phyloP scores from a whole-genome alignment of 768 basidiomycete species.

The Termitomyces sp. region DNA sequence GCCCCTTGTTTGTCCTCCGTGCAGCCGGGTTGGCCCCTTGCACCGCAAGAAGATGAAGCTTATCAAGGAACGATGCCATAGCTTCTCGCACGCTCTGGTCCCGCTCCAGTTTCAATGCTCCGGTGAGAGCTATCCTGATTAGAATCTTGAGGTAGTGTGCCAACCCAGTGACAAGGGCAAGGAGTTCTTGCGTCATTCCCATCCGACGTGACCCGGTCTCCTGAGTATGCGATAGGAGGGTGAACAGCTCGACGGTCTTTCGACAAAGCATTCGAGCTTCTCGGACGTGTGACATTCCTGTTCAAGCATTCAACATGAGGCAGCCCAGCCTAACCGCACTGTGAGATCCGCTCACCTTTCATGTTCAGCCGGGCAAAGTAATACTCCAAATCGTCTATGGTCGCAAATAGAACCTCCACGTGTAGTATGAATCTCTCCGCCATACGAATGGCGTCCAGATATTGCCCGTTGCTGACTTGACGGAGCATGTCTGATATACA shows the following conservation, averaged over 20 bases:
- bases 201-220: conserved; percentile 86
- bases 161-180: conserved; percentile 96
- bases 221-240: conserved; percentile 91
- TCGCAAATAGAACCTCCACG: conserved; percentile 95
- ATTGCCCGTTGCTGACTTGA: conserved; percentile 94
- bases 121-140: conserved; percentile 95
- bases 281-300: conserved; percentile 96
- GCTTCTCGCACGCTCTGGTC: conserved; percentile 81
- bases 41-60: conserved; percentile 86
- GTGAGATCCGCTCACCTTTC: conserved; percentile 61
- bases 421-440: conserved; percentile 98
- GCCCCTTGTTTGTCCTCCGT: conserved; percentile 68
- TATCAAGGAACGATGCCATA: conserved; percentile 86
- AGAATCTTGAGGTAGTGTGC: conserved; percentile 99
- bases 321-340: background rate
- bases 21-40: conserved; percentile 80
- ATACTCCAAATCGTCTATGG: conserved; percentile 93
- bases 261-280: conserved; percentile 98
- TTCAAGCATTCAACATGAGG: conserved; percentile 12
- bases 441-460: conserved; percentile 95
- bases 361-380: conserved; percentile 74
- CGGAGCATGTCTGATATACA: conserved; percentile 99
- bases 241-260: conserved; percentile 98
- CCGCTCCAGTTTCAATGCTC: conserved; percentile 90
- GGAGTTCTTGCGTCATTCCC: conserved; percentile 95